phyloP scores from a whole-genome alignment of 2,329 filamentous ascomycete genomes.

The Epichloe sibirici region DNA sequence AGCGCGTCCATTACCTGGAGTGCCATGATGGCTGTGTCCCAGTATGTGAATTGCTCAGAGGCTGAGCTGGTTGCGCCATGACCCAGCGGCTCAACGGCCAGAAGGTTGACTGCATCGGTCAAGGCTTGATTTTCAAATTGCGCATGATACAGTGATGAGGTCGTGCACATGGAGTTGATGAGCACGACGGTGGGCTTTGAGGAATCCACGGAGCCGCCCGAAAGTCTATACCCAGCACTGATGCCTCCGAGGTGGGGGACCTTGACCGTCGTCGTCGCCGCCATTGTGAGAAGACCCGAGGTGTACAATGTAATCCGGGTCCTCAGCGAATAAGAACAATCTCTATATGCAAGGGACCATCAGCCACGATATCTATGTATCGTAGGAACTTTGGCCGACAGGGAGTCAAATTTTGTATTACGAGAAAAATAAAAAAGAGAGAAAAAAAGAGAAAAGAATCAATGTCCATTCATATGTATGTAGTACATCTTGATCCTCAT shows the following conservation, averaged over 20 bases:
- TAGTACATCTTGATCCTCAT: no score
- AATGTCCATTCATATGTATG: no score
- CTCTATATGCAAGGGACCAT: background rate
- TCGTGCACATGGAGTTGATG: conserved; percentile 40
- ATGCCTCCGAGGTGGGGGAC: conserved; percentile 38
- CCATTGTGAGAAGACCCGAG: conserved; percentile 14
- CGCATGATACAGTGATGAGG: conserved; percentile 29
- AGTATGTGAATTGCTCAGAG: conserved; percentile 41
- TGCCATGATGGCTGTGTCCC: conserved; percentile 41
- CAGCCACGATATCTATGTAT: background rate
- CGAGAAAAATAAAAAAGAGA: no score
- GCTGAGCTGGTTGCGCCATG: conserved; percentile 33
- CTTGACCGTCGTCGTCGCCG: conserved; percentile 28
- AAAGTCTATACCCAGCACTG: conserved; percentile 31
- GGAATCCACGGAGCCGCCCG: conserved; percentile 30
- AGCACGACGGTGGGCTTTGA: conserved; percentile 39
- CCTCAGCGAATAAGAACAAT: no score
- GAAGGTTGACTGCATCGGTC: conserved; percentile 31
- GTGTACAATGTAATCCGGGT: no score
- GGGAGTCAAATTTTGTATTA: no score
- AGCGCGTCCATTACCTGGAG: conserved; percentile 43
- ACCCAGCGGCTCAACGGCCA: conserved; percentile 41
- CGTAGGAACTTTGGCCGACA: background rate
- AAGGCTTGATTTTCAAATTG: conserved; percentile 31
- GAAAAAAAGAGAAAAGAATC: no score